Evolutionary conservation across 768 basidiomycete genomes (phyloP).

Genomic region (Symmetrospora coprosmae): DNA sequence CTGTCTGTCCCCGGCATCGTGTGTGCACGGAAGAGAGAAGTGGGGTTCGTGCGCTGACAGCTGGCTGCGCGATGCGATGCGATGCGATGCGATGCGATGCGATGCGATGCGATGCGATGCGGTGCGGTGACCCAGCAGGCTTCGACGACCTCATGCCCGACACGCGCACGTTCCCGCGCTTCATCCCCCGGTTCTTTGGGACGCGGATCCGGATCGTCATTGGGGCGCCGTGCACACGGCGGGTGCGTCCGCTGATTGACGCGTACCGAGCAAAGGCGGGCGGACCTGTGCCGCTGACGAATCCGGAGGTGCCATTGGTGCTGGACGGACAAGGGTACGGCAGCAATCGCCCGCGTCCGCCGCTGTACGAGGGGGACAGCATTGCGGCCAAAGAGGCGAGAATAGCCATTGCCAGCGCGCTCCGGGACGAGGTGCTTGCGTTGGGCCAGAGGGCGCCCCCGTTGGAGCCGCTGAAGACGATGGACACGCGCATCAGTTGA

Average conservation of each 20-base stretch:
- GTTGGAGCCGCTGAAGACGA: too few species aligned
- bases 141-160: constrained; percentile 24
- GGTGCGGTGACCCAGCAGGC: constrained; percentile 8
- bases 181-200: constrained; percentile 20
- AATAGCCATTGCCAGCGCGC: constrained; percentile 10
- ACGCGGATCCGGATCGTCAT: constrained; percentile 2
- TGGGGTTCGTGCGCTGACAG: too few species aligned
- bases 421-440: constrained; percentile 12
- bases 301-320: constrained; percentile 2
- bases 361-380: constrained; percentile 11
- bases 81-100: too few species aligned
- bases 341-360: background rate
- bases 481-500: too few species aligned
- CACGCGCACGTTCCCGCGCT: constrained; percentile 2
- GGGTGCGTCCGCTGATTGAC: background rate
- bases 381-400: background rate
- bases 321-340: background rate
- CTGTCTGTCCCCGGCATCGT: background rate
- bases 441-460: too few species aligned
- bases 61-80: too few species aligned
- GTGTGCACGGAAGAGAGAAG: too few species aligned
- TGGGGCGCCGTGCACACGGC: background rate
- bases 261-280: constrained; percentile 1
- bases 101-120: too few species aligned
- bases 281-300: background rate